These are phyloP conservation scores for Solanum boliviense DNA, from an alignment of 257 asterid species.

Conservation along the genomic window DNA sequence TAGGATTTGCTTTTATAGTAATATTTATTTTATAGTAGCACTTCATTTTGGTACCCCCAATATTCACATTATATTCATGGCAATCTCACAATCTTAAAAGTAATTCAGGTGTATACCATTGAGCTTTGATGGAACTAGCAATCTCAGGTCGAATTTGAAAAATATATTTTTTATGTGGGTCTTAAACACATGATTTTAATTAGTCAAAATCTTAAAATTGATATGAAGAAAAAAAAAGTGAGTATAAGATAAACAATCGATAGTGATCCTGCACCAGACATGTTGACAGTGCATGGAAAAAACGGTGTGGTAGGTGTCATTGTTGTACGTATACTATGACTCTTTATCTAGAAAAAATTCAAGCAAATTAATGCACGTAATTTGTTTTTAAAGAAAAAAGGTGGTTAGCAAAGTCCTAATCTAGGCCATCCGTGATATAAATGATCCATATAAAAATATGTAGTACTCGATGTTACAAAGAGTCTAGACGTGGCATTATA, in stretches of 20 bases:
- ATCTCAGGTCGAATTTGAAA: too few relatives aligned
- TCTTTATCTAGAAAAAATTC: background rate
- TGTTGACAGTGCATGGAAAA: background rate
- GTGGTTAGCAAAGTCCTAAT: background rate
- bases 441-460: too few relatives aligned
- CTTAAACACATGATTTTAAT: background rate
- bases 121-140: background rate
- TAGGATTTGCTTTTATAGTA: background rate
- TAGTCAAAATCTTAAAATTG: too few relatives aligned
- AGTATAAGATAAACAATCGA: accelerated
- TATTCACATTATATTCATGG: background rate
- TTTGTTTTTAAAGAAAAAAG: background rate
- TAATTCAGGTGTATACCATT: background rate
- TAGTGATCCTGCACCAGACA: background rate
- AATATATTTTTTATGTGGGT: too few relatives aligned
- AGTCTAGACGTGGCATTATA: background rate
- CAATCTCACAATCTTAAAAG: background rate
- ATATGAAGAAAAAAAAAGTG: too few relatives aligned
- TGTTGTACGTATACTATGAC: background rate
- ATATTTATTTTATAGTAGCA: too few relatives aligned
- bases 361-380: background rate
- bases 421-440: background rate
- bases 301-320: background rate
- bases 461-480: background rate
- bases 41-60: background rate